A percentile compares a stretch with the other conserved stretches of the same genome.
Conservation (phyloP, 768 basidiomycete species). For the Podaxis sp. region DNA sequence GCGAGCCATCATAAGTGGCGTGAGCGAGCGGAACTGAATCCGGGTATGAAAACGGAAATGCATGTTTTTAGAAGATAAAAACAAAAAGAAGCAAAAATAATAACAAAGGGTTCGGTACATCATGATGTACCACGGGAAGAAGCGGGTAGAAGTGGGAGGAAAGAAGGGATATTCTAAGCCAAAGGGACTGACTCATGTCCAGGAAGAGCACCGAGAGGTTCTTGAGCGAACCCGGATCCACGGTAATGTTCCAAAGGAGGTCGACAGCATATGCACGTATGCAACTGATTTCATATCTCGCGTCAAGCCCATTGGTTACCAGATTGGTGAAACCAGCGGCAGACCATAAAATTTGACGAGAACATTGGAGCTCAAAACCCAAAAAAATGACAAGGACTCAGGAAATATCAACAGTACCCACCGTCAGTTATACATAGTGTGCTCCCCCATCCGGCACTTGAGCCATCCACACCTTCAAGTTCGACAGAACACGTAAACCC, state of each 20-base stretch:
- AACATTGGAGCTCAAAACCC: not conserved
- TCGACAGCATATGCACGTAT: not conserved
- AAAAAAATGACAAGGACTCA: not conserved
- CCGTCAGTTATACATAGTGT: constrained; percentile 59
- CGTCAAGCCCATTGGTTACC: not conserved
- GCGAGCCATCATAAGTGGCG: not conserved
- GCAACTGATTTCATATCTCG: not conserved
- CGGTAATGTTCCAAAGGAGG: not conserved
- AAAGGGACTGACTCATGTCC: not conserved
- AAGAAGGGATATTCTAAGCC: not conserved
- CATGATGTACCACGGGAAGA: not conserved
- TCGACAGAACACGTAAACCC: constrained; percentile 51
- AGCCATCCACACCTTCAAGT: constrained; percentile 68
- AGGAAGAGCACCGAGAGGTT: not conserved
- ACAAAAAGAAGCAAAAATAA: not conserved
- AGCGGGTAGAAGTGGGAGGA: not conserved
- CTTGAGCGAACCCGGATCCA: not conserved
- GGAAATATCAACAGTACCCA: constrained; percentile 19
- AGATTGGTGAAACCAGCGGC: not conserved
- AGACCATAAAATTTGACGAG: not conserved
- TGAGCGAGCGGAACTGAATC: no score
- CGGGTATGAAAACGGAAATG: no score
- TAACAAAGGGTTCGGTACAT: not conserved
- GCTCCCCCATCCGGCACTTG: constrained; percentile 48
- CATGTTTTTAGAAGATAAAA: not conserved